Percentiles rank a stretch among this genome's conserved stretches.
phyloP scores from a whole-genome alignment of 495 filamentous ascomycete species.

The Penicillium egyptiacum region DNA sequence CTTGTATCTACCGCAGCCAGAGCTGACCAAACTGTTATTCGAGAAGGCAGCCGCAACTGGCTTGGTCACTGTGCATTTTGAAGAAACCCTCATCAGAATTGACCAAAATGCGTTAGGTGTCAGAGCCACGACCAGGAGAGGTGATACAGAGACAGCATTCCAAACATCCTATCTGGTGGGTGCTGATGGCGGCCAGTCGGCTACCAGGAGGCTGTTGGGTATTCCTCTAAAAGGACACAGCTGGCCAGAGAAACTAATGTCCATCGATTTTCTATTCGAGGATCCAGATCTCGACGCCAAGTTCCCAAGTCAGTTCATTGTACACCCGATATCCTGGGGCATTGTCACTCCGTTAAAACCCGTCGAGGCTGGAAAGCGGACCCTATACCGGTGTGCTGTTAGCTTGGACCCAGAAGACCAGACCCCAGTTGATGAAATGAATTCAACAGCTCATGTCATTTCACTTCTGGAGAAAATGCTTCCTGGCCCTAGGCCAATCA shows the following conservation, averaged over 20 bases:
- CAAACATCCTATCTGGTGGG: too few species aligned
- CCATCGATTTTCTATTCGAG: neutral
- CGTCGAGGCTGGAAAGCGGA: neutral
- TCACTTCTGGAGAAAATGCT: neutral
- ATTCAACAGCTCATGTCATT: neutral
- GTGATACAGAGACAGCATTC: neutral
- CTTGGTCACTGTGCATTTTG: too few species aligned
- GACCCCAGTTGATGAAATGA: neutral
- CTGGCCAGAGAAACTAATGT: neutral
- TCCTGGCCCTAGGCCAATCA: conserved; percentile 10
- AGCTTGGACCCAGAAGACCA: neutral
- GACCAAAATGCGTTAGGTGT: neutral
- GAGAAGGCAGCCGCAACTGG: too few species aligned
- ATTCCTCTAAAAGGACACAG: neutral
- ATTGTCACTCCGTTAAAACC: neutral
- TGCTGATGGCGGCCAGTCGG: too few species aligned
- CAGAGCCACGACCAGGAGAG: neutral
- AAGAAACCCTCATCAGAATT: too few species aligned
- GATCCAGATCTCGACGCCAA: neutral
- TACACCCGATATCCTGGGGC: neutral
- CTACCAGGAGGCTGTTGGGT: neutral
- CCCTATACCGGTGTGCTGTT: neutral
- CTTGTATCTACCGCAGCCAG: too few species aligned
- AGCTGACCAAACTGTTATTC: too few species aligned
- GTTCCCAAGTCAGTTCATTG: neutral